Conservation (phyloP, 2,329 filamentous ascomycete species). For the Calonectria pteridis region DNA sequence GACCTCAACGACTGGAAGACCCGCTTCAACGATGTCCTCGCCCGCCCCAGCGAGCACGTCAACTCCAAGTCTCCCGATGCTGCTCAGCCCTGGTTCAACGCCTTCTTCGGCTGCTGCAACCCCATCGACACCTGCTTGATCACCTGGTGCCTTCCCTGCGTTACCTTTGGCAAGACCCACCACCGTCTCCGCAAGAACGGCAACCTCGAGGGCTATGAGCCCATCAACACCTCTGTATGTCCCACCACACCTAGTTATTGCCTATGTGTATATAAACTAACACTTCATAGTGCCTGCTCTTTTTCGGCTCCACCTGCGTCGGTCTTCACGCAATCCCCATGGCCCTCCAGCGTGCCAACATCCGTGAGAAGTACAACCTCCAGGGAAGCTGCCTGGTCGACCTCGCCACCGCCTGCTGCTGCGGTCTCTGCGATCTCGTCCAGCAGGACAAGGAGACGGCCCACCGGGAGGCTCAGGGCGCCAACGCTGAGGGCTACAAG, state of each 20-base stretch:
- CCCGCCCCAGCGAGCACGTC: conserved; percentile 56
- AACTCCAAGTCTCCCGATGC: conserved; percentile 55
- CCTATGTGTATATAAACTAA: background rate
- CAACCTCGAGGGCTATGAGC: conserved; percentile 58
- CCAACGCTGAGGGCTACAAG: conserved; percentile 37
- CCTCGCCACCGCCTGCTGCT: conserved; percentile 58
- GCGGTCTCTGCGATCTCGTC: conserved; percentile 58
- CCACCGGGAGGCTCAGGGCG: conserved; percentile 47
- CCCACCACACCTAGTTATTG: background rate
- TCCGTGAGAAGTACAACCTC: conserved; percentile 60
- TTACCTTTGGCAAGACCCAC: conserved; percentile 63
- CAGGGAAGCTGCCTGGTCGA: conserved; percentile 58
- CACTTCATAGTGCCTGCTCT: conserved; percentile 55
- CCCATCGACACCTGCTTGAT: conserved; percentile 60
- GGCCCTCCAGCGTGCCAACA: conserved; percentile 59
- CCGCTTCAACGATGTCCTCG: conserved; percentile 58
- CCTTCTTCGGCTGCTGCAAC: conserved; percentile 59
- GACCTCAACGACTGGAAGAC: conserved; percentile 60
- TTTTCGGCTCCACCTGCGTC: conserved; percentile 56
- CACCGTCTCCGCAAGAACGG: conserved; percentile 58
- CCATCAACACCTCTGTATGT: conserved; percentile 61
- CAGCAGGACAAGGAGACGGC: conserved; percentile 63
- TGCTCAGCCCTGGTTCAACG: conserved; percentile 53
- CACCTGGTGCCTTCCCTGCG: conserved; percentile 60
- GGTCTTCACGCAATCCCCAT: conserved; percentile 58